phyloP scores from a whole-genome alignment of 2,329 filamentous ascomycete species.

The Neofusicoccum parvum region DNA sequence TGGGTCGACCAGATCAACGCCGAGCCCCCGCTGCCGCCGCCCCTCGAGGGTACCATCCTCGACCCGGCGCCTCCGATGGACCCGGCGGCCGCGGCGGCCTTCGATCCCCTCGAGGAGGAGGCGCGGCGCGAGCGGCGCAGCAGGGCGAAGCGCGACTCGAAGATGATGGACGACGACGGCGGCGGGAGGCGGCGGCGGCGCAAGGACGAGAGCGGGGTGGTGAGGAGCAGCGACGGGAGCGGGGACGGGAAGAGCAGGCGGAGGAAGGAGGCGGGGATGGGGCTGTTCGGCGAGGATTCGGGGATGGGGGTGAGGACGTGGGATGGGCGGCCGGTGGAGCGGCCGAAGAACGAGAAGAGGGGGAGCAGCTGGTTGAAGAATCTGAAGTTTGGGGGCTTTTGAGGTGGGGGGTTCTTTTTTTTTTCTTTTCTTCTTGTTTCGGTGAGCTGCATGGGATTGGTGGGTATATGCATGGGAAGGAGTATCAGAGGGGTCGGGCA shows the following conservation, averaged over 20 bases:
- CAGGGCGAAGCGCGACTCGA: conserved; percentile 18
- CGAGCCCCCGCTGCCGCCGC: conserved; percentile 50
- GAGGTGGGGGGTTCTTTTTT: not conserved
- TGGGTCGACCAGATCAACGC: conserved; percentile 52
- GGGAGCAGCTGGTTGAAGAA: conserved; percentile 21
- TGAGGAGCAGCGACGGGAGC: conserved; percentile 15
- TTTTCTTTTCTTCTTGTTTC: not conserved
- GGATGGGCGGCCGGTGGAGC: conserved; percentile 19
- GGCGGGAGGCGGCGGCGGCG: conserved; percentile 4
- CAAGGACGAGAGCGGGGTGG: not conserved
- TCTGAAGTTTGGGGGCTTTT: conserved; percentile 20
- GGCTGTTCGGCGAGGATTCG: conserved; percentile 7
- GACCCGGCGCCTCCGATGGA: conserved; percentile 35
- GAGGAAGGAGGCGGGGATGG: not conserved
- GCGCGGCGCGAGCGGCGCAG: conserved; percentile 9
- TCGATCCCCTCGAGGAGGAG: conserved; percentile 33
- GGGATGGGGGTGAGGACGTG: conserved; percentile 17
- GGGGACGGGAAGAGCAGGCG: not conserved
- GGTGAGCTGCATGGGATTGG: not conserved
- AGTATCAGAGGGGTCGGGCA: not conserved
- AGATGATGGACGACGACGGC: conserved; percentile 7
- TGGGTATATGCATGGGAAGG: not conserved
- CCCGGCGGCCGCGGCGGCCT: conserved; percentile 17
- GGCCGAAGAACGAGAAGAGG: conserved; percentile 10
- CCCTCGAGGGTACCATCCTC: conserved; percentile 50